phyloP scores from a whole-genome alignment of 441 rosid genomes.

The Gossypium schwendimanii region DNA sequence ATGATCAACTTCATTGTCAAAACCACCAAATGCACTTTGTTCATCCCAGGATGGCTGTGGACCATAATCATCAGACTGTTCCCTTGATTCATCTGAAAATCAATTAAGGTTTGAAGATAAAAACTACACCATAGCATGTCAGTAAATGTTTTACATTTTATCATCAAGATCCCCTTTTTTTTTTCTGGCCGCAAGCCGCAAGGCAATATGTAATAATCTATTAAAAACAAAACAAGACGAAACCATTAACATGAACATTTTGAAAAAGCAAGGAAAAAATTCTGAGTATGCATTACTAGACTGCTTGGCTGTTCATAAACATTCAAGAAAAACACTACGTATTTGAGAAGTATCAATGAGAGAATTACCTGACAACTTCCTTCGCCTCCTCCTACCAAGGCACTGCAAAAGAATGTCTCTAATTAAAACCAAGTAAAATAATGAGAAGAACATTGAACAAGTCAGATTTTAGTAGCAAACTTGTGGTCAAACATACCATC shows the following conservation, averaged over 20 bases:
- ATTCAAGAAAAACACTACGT: not conserved
- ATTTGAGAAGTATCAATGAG: not conserved
- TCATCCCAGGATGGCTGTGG: constrained; percentile 55
- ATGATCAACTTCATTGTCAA: constrained; percentile 44
- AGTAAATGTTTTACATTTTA: not conserved
- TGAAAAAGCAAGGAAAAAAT: not conserved
- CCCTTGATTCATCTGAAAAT: constrained; percentile 48
- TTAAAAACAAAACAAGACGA: not conserved
- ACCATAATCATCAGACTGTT: constrained; percentile 42
- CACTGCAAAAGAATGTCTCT: constrained; percentile 49
- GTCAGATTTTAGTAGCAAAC: not conserved
- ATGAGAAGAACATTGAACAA: not conserved
- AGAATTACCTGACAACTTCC: constrained; percentile 52
- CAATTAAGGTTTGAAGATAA: not conserved
- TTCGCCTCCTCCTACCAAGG: constrained; percentile 58
- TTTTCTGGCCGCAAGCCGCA: not conserved
- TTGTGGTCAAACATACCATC: constrained; percentile 39
- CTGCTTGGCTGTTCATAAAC: not conserved
- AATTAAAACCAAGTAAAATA: constrained; percentile 15
- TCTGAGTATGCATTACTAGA: not conserved
- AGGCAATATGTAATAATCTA: not conserved
- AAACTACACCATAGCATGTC: not conserved
- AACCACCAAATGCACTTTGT: constrained; percentile 37
- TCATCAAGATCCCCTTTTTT: not conserved
- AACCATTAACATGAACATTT: not conserved